Evolutionary conservation across 2,329 filamentous ascomycete genomes (phyloP).

Genomic region (Trichophyton schoenleinii): DNA sequence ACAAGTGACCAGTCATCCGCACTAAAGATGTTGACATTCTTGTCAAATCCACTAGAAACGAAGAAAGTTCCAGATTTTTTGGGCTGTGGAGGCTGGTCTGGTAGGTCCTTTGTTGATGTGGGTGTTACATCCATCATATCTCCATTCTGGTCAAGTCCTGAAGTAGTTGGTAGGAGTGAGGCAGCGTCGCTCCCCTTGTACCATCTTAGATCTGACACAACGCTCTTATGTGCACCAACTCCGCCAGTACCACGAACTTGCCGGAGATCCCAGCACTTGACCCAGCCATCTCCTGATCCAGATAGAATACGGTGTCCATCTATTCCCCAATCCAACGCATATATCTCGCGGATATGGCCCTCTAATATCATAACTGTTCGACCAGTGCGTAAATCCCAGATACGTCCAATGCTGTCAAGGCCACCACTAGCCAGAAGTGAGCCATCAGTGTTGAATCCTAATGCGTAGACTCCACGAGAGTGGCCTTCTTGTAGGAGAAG

Average conservation of each 20-base stretch:
- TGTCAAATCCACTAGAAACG: constrained; percentile 82
- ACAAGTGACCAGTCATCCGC: constrained; percentile 90
- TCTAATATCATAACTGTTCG: constrained; percentile 93
- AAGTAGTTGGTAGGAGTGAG: constrained; percentile 46
- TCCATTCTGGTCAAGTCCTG: constrained; percentile 51
- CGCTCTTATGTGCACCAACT: constrained; percentile 80
- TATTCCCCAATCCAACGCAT: constrained; percentile 79
- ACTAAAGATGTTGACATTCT: constrained; percentile 88
- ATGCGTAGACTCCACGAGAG: constrained; percentile 79
- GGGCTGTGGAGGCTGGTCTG: constrained; percentile 42
- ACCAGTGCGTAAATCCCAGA: constrained; percentile 90
- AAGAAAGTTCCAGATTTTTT: constrained; percentile 89
- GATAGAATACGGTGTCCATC: constrained; percentile 91
- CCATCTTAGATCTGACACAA: constrained; percentile 88
- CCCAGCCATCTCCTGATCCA: constrained; percentile 84
- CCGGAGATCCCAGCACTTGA: constrained; percentile 95
- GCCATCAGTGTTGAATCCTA: constrained; percentile 83
- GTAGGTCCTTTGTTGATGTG: constrained; percentile 12
- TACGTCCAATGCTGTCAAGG: constrained; percentile 81
- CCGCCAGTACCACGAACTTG: constrained; percentile 73
- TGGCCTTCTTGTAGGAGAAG: constrained; percentile 86
- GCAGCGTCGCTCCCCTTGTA: constrained; percentile 69
- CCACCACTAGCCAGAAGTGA: constrained; percentile 86
- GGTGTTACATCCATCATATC: constrained; percentile 19
- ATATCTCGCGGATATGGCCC: constrained; percentile 84